Percentiles rank a stretch among this genome's conserved stretches.
Conservation (phyloP, 495 filamentous ascomycete species). For the Neurospora tetrasperma region DNA sequence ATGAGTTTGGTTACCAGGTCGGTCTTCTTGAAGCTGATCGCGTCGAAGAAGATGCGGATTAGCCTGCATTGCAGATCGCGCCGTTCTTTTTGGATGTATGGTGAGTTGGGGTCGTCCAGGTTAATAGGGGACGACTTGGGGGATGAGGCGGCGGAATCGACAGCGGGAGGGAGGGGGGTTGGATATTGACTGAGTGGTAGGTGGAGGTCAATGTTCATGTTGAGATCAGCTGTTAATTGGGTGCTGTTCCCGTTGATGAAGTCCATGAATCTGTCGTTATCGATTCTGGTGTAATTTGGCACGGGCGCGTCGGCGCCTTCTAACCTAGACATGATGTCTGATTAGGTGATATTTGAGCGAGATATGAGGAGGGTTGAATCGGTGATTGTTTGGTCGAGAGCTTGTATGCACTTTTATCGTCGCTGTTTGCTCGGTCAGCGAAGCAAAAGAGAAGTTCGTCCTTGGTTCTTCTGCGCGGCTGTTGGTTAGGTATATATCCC, state of each 20-base stretch:
- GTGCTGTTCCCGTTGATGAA: not conserved
- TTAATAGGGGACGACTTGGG: not conserved
- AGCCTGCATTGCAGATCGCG: constrained; percentile 6
- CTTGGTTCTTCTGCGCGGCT: not conserved
- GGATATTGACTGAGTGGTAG: constrained; percentile 12
- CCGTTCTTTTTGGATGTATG: not conserved
- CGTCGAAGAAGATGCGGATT: constrained; percentile 14
- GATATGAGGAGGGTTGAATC: not conserved
- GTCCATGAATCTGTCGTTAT: not conserved
- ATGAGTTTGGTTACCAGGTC: constrained; percentile 16
- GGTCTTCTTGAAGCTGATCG: constrained; percentile 10
- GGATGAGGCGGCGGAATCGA: not conserved
- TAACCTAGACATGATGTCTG: not conserved
- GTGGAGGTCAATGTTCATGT: not conserved
- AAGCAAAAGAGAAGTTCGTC: not conserved
- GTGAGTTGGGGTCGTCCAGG: not conserved
- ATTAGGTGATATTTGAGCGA: not conserved
- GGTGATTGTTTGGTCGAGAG: not conserved
- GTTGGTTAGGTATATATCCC: not conserved
- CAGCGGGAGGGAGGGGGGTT: not conserved
- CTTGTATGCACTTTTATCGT: not conserved
- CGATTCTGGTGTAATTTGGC: constrained; percentile 8
- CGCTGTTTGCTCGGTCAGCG: not conserved
- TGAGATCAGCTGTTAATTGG: not conserved
- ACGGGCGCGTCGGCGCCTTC: constrained; percentile 4